Conservation (phyloP, 257 asterid genomes). For the Hygrophila difformis region DNA sequence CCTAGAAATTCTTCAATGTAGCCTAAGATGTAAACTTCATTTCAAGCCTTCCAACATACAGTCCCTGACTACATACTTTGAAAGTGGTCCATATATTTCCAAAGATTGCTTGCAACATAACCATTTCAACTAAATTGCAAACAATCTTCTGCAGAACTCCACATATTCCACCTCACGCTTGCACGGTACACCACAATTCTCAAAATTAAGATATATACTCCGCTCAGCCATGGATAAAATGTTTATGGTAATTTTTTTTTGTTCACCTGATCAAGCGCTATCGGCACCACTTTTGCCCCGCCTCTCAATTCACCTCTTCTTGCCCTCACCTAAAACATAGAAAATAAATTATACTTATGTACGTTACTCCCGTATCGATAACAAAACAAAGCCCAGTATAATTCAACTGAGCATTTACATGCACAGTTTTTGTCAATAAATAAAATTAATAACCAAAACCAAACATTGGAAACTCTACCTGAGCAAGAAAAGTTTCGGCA, state of each 20-base stretch:
- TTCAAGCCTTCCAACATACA: background rate
- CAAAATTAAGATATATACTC: conserved; percentile 1
- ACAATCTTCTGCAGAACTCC: background rate
- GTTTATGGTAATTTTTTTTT: background rate
- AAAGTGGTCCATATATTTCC: background rate
- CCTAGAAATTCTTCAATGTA: conserved; percentile 4
- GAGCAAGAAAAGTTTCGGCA: conserved; percentile 89
- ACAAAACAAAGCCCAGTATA: conserved; percentile 1
- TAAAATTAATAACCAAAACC: background rate
- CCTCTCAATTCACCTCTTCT: conserved; percentile 68
- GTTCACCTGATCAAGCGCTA: conserved; percentile 84
- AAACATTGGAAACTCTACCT: conserved; percentile 39
- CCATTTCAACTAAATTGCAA: background rate
- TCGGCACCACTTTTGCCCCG: conserved; percentile 87
- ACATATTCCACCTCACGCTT: background rate
- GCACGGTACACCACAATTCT: conserved; percentile 7
- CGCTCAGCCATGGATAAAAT: conserved; percentile 1
- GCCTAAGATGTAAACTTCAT: background rate
- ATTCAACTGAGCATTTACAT: background rate
- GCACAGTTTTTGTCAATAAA: background rate
- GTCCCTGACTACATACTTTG: background rate
- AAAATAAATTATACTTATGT: background rate
- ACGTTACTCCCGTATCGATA: background rate
- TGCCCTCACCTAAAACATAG: conserved; percentile 44
- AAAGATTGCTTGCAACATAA: background rate